A percentile compares a stretch with the other conserved stretches of the same genome.
These are phyloP conservation scores for Lojkania enalia DNA, from an alignment of 2,329 filamentous ascomycete genomes.

Conservation along the genomic window DNA sequence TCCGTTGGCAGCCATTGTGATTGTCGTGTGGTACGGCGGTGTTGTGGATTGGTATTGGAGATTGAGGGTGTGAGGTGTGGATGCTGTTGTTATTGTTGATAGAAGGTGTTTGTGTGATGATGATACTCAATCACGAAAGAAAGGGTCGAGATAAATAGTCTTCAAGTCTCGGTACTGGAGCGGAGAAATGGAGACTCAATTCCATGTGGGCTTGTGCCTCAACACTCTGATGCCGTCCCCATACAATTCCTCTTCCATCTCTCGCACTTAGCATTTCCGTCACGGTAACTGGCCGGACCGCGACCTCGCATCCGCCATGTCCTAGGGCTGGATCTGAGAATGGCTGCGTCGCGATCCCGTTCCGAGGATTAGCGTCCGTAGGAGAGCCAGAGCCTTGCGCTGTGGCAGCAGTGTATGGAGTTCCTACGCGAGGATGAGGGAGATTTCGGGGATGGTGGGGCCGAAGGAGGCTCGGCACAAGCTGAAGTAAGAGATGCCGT, in stretches of 20 bases:
- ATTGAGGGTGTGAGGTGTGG: not conserved
- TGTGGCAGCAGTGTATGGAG: slow-evolving; percentile 9
- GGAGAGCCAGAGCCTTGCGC: slow-evolving; percentile 32
- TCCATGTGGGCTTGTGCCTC: slow-evolving; percentile 17
- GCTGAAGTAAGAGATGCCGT: not conserved
- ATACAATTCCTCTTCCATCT: slow-evolving; percentile 21
- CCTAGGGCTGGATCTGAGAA: slow-evolving; percentile 32
- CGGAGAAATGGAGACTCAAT: slow-evolving; percentile 33
- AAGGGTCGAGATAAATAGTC: slow-evolving; percentile 38
- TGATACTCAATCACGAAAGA: slow-evolving; percentile 20
- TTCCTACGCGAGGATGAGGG: slow-evolving; percentile 18
- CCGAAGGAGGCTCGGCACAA: slow-evolving; percentile 27
- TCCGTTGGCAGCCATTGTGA: slow-evolving; percentile 38
- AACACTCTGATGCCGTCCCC: slow-evolving; percentile 21
- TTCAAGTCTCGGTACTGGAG: slow-evolving; percentile 34
- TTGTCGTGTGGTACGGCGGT: slow-evolving; percentile 19
- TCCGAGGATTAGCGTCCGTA: slow-evolving; percentile 31
- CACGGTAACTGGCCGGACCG: slow-evolving; percentile 34
- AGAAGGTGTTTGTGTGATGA: slow-evolving; percentile 24
- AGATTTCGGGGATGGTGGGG: slow-evolving; percentile 29
- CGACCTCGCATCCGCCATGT: slow-evolving; percentile 24
- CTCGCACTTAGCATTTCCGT: slow-evolving; percentile 19
- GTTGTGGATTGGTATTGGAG: slow-evolving; percentile 18
- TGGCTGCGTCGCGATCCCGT: slow-evolving; percentile 27
- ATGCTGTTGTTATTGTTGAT: slow-evolving; percentile 6